Evolutionary conservation across 331 rosid species (phyloP), one percentile per base, ranked within the genome.

Genomic region (Pyracantha coccinea): DNA sequence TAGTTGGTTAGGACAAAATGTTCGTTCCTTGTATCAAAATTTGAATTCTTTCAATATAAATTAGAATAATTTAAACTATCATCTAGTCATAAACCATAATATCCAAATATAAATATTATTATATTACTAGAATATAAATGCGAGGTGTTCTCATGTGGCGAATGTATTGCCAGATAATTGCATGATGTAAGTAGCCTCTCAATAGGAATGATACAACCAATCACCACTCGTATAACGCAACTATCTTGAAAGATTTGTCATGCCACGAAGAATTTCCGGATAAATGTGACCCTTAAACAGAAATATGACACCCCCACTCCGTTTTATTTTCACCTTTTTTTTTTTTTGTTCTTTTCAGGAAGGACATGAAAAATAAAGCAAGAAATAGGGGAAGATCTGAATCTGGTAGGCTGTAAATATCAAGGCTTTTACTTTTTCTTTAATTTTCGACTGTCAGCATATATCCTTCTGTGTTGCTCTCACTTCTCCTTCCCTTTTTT

Each of bases 341-440:
- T 38, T 38, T 8, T 0, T 33, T 38, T 41, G 10, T 38, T 8
- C 0, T 33, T 0, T 7, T 35, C 2, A 5, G 6, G 62, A 31
- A 57, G 8, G 38, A 33, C 25, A 75, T 19, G 32, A 53, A 70
- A 57, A 75, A 13, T 21, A 52, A 77, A 12, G 80, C 72, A 76
- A 62, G 23, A 65, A 41, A 11, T 59, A 45, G 20, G 71, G 20
- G 71, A 68, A 70, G 89, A 80, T 85, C 86, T 88, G 69, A 78
- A 75, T 80, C 78, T 82, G 92, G 97, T 91, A 75, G 79, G 79
- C 64, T 71, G 91, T 88, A 82, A 77, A 75, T 73, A 82, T 93
- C 92, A 83, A 75, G 33, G 71, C 82, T 61, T 85, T 81, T 81
- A 68, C 79, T 77, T 85, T 86, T 71, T 74, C 78, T 75, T 79